These are phyloP conservation scores for Eucalyptus cloeziana DNA, from an alignment of 345 rosid genomes.

Conservation along the genomic window DNA sequence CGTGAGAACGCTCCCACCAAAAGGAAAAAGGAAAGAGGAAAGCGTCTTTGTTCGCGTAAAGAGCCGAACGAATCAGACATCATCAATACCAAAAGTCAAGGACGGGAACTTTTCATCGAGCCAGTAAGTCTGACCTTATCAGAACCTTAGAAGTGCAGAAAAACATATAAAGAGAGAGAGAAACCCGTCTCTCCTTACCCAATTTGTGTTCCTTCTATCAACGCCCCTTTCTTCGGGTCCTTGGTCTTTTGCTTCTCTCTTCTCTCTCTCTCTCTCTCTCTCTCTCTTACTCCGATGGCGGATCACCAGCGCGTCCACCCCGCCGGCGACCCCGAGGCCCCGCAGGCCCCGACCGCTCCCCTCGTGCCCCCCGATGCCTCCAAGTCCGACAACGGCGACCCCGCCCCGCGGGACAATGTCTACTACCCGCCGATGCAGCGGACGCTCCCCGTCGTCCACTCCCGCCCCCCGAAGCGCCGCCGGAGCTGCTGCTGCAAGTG, in stretches of 20 bases:
- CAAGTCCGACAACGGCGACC: slow-evolving; percentile 36
- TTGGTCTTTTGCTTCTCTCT: not conserved
- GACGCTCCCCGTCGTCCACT: slow-evolving; percentile 16
- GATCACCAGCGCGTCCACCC: slow-evolving; percentile 67
- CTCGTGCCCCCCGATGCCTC: slow-evolving; percentile 31
- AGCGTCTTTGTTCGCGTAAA: not conserved
- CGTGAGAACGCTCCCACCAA: not conserved
- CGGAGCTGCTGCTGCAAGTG: slow-evolving; percentile 51
- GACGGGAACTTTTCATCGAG: not conserved
- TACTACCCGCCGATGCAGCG: slow-evolving; percentile 16
- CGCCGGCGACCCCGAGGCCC: slow-evolving; percentile 40
- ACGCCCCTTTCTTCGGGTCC: not conserved
- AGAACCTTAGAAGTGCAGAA: not conserved
- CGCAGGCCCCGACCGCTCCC: slow-evolving; percentile 31
- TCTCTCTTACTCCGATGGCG: slow-evolving; percentile 13
- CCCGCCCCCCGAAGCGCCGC: slow-evolving; percentile 30
- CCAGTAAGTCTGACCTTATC: not conserved
- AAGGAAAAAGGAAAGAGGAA: not conserved
- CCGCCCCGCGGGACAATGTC: not conserved
- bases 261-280: not conserved
- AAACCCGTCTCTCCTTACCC: not conserved
- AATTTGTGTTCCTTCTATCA: not conserved
- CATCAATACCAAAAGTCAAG: not conserved
- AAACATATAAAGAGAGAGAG: not conserved
- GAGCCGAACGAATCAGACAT: not conserved